Evolutionary conservation across 2,329 filamentous ascomycete species (phyloP).

Genomic region (Claviceps sp.): DNA sequence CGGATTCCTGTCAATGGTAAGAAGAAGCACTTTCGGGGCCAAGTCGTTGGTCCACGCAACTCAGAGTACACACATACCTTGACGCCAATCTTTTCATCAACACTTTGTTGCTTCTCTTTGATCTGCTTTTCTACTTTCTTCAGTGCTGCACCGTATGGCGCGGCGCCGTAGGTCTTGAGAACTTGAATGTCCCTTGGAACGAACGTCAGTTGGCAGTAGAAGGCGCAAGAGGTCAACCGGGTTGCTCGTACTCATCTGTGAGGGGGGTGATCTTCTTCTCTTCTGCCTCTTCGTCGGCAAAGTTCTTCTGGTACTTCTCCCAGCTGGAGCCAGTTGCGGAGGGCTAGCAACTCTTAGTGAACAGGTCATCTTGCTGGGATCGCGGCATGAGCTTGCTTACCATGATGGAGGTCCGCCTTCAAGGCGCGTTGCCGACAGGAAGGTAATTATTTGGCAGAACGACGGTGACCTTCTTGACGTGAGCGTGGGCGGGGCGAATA

Average conservation of each 20-base stretch:
- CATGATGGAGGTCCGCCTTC: conserved; percentile 26
- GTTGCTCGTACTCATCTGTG: conserved; percentile 72
- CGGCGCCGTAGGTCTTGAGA: conserved; percentile 95
- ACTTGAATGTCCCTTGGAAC: conserved; percentile 84
- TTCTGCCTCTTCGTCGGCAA: conserved; percentile 88
- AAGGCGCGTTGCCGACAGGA: conserved; percentile 9
- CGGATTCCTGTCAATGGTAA: conserved; percentile 62
- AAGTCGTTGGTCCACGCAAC: not conserved
- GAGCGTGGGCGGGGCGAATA: not conserved
- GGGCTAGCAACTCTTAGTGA: conserved; percentile 47
- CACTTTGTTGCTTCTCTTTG: conserved; percentile 95
- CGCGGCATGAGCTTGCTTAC: conserved; percentile 17
- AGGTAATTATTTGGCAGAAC: not conserved
- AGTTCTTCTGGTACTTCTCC: conserved; percentile 99
- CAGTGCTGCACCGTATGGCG: conserved; percentile 82
- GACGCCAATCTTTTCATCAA: conserved; percentile 95
- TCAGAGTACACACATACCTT: conserved; percentile 37
- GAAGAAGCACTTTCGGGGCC: conserved; percentile 2
- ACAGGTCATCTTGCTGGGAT: conserved; percentile 3
- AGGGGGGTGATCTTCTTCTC: conserved; percentile 99
- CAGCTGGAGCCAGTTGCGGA: conserved; percentile 87
- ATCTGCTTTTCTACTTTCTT: conserved; percentile 99
- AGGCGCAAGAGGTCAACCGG: not conserved
- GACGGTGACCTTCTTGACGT: too few species aligned
- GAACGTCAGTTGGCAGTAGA: conserved; percentile 11